These are phyloP conservation scores for Nitzschia inconspicua DNA, from an alignment of 108 stramenopile species.

Conservation along the genomic window DNA sequence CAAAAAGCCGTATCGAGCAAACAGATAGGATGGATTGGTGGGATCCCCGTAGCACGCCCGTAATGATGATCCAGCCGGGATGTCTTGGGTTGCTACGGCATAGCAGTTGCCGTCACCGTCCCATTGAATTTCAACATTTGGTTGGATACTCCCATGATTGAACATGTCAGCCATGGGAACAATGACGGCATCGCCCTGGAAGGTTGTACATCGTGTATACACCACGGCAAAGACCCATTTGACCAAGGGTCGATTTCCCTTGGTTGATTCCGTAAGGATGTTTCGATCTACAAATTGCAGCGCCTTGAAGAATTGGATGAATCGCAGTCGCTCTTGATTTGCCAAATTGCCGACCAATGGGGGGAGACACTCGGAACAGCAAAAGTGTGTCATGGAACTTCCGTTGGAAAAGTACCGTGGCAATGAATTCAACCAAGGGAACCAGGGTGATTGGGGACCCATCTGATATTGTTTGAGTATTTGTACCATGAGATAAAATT, in stretches of 20 bases:
- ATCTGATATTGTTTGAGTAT: slow-evolving; percentile 41
- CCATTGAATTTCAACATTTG: slow-evolving; percentile 30
- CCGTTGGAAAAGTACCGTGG: slow-evolving; percentile 49
- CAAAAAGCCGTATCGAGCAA: slow-evolving; percentile 58
- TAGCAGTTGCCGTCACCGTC: slow-evolving; percentile 33
- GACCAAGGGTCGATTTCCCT: slow-evolving; percentile 2
- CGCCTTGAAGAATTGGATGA: slow-evolving; percentile 7
- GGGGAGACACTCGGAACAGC: slow-evolving; percentile 20
- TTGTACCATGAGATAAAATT: slow-evolving; percentile 42
- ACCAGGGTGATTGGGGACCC: slow-evolving; percentile 35
- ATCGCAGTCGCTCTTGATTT: slow-evolving; percentile 4
- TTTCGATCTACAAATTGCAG: neutral
- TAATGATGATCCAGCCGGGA: slow-evolving; percentile 52
- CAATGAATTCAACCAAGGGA: slow-evolving; percentile 47
- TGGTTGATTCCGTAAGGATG: slow-evolving; percentile 7
- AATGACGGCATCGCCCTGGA: slow-evolving; percentile 30
- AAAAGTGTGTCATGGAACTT: slow-evolving; percentile 33
- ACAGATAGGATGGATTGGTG: slow-evolving; percentile 49
- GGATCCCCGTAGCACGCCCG: slow-evolving; percentile 48
- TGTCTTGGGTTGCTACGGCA: slow-evolving; percentile 28
- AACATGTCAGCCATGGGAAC: slow-evolving; percentile 52
- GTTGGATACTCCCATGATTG: slow-evolving; percentile 43
- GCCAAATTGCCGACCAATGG: slow-evolving; percentile 10
- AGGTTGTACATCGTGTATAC: slow-evolving; percentile 18
- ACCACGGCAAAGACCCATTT: slow-evolving; percentile 12